A percentile compares a stretch with the other conserved stretches of the same genome.
phyloP scores from a whole-genome alignment of 116 monocot species.

The Phalaenopsis hybrid region DNA sequence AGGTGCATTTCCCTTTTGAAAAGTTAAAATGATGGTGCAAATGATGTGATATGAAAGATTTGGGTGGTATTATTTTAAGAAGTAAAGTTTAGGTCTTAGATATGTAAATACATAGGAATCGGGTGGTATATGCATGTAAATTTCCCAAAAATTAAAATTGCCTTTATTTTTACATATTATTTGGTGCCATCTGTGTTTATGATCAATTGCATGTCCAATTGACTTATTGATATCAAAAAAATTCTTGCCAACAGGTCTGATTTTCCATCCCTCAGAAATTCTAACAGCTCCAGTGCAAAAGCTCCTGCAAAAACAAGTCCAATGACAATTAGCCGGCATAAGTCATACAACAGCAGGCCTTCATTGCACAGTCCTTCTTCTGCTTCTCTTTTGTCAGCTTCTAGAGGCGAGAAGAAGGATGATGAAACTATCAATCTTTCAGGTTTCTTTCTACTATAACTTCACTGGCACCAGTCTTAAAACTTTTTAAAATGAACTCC shows the following conservation, averaged over 20 bases:
- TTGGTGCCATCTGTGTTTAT: not conserved
- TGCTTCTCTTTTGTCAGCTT: conserved; percentile 7
- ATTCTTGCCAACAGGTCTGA: conserved; percentile 28
- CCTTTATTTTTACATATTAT: no score
- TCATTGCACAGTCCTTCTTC: conserved; percentile 17
- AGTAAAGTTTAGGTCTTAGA: no score
- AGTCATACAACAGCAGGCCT: conserved; percentile 8
- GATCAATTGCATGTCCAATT: not conserved
- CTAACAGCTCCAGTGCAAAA: conserved; percentile 25
- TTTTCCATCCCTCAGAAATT: conserved; percentile 34
- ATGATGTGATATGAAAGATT: no score
- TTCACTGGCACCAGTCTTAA: not conserved
- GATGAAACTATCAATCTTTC: conserved; percentile 22
- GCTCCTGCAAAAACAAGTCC: conserved; percentile 23
- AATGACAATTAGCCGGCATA: conserved; percentile 24
- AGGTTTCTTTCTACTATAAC: conserved; percentile 24
- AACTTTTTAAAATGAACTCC: not conserved
- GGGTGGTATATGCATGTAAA: no score
- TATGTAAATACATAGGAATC: no score
- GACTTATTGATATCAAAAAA: not conserved
- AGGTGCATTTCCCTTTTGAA: no score
- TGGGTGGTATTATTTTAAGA: no score
- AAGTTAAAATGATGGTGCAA: no score
- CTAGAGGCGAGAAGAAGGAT: conserved; percentile 32
- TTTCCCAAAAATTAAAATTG: no score